These are phyloP conservation scores for Ophiostoma triangulosporum DNA, from an alignment of 2,329 filamentous ascomycete species.

Conservation along the genomic window DNA sequence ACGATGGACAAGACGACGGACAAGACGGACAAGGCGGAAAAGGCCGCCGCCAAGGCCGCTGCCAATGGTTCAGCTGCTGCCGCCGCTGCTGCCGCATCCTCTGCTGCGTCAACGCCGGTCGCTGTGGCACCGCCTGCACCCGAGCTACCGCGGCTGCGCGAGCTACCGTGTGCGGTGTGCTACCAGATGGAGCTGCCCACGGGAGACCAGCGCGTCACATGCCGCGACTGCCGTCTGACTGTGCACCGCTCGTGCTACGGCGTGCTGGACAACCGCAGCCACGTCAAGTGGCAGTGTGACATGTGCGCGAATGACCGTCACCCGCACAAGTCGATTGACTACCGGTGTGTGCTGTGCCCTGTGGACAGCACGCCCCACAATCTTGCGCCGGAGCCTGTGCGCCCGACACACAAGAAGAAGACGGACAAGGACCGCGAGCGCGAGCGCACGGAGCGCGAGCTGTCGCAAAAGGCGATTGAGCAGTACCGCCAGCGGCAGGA, in stretches of 20 bases:
- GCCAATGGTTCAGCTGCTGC: not conserved
- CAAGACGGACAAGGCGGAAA: constrained; percentile 35
- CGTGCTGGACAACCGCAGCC: constrained; percentile 53
- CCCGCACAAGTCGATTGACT: constrained; percentile 82
- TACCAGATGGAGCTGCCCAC: constrained; percentile 51
- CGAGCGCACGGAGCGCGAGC: constrained; percentile 73
- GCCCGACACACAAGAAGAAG: constrained; percentile 70
- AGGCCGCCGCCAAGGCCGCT: not conserved
- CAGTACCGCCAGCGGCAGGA: constrained; percentile 73
- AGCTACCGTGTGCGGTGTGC: constrained; percentile 78
- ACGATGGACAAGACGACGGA: constrained; percentile 18
- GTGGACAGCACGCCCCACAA: constrained; percentile 70
- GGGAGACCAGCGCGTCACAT: constrained; percentile 61
- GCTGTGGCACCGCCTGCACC: constrained; percentile 45
- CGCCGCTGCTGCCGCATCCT: not conserved
- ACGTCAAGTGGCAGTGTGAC: constrained; percentile 84
- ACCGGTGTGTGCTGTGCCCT: constrained; percentile 86
- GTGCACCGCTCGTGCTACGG: constrained; percentile 92
- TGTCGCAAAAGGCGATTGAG: constrained; percentile 65
- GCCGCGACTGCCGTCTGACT: constrained; percentile 76
- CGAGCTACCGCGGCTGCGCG: constrained; percentile 62
- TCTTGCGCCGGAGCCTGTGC: constrained; percentile 63
- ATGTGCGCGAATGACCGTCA: constrained; percentile 92
- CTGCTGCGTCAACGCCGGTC: constrained; percentile 24
- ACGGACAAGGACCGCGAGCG: constrained; percentile 82